Conservation (phyloP, 2,329 filamentous ascomycete species). For the Xylaria polymorpha region DNA sequence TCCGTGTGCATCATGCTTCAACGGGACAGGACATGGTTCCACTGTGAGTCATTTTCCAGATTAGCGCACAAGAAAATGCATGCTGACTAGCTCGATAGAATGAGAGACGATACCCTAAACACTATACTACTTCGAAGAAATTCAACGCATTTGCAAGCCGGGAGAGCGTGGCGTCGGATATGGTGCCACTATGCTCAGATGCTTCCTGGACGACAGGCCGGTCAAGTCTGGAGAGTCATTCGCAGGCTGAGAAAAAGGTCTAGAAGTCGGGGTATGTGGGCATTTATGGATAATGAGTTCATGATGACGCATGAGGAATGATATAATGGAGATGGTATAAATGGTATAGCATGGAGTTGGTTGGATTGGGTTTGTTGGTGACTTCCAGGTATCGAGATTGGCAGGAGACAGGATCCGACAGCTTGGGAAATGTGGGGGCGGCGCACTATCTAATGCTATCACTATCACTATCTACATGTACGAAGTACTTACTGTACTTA, state of each 20-base stretch:
- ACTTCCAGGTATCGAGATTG: background rate
- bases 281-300: background rate
- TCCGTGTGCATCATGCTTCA: conserved; percentile 47
- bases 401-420: background rate
- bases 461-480: no score
- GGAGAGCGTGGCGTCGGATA: conserved; percentile 46
- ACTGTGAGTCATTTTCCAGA: conserved; percentile 37
- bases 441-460: background rate
- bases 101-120: conserved; percentile 22
- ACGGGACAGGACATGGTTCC: conserved; percentile 39
- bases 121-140: conserved; percentile 20
- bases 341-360: conserved; percentile 13
- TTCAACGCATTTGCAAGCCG: conserved; percentile 28
- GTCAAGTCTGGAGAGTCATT: conserved; percentile 37
- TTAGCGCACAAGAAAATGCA: background rate
- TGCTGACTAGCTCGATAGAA: conserved; percentile 32
- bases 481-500: no score
- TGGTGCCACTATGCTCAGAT: conserved; percentile 42
- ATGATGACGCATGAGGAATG: background rate
- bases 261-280: background rate
- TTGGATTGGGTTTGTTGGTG: conserved; percentile 4
- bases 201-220: conserved; percentile 30
- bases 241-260: background rate
- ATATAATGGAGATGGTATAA: conserved; percentile 15
- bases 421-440: conserved; percentile 34